Evolutionary conservation across 2,329 filamentous ascomycete genomes (phyloP), one percentile per base, ranked within the genome.

Genomic region (Daldinia sp.): DNA sequence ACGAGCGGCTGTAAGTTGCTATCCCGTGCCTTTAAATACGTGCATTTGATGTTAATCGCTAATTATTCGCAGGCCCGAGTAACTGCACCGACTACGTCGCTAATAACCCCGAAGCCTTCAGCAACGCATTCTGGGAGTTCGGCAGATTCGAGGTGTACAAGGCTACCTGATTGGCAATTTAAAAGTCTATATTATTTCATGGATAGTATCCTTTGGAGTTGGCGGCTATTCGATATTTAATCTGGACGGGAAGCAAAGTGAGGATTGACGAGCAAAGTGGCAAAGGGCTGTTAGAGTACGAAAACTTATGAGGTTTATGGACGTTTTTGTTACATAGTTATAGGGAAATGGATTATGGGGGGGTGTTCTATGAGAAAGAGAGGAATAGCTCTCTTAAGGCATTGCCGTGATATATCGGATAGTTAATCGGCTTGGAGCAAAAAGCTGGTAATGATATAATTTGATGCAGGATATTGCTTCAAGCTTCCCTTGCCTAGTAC

Each of bases 81-180:
- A 87, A 81, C 57, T 90, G 87, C 70, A 78, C 78, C 3, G 80
- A 85, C 50, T 85, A 80, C 64, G 87, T 89, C 6, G 82, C 86
- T 4, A 84, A 83, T 55, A 83, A 86, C 67, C 86, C 82, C 17
- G 75, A 72, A 17, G 83, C 77, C 1, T 90, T 87, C 73, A 79
- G 76, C 41, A 81, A 85, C 70, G 88, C 85, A 1, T 91, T 81
- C 72, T 92, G 85, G 89, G 86, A 86, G 76, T 88, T 90, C 76
- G 84, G 82, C 1, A 74, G 78, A 8, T 88, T 90, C 66, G 78
- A 84, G 64, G 81, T 90, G 2, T 90, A 88, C 71, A 76, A 80
- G 66, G 75, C 78, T 8, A 69, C 69, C 4, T 77, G 37, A 65
- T 32, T 10, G 3, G 2, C 19, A 7, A n/a, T 19, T 41, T 19